Percentiles rank a stretch among this genome's conserved stretches.
These are phyloP conservation scores for Vanilla planifolia DNA, from an alignment of 106 monocot genomes.

Conservation along the genomic window DNA sequence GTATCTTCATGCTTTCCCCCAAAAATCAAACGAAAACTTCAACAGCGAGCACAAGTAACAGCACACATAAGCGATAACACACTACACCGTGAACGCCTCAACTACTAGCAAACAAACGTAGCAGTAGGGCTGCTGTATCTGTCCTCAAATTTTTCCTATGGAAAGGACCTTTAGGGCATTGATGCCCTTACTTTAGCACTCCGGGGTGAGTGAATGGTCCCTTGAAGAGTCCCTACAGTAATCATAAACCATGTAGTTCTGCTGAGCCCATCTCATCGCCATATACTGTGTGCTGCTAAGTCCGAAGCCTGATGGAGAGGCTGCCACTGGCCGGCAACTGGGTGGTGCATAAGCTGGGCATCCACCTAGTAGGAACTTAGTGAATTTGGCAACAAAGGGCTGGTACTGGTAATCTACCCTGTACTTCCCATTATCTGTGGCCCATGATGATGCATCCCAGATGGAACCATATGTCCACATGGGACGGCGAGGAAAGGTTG, in stretches of 20 bases:
- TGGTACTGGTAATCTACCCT: constrained; percentile 65
- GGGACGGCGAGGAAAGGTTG: constrained; percentile 56
- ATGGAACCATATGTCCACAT: constrained; percentile 91
- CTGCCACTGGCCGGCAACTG: constrained; percentile 33
- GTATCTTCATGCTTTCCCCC: too few species aligned
- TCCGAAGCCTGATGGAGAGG: constrained; percentile 34
- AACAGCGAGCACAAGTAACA: too few species aligned
- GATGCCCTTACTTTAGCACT: too few species aligned
- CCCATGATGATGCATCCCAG: constrained; percentile 87
- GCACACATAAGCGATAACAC: too few species aligned
- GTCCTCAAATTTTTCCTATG: too few species aligned
- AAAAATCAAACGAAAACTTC: too few species aligned
- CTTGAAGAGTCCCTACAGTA: constrained; percentile 63
- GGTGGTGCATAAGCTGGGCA: constrained; percentile 35
- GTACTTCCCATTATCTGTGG: constrained; percentile 71
- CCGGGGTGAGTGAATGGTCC: constrained; percentile 70
- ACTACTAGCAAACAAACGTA: too few species aligned
- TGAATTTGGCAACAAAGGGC: constrained; percentile 51
- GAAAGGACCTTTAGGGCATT: too few species aligned
- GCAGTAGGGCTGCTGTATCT: too few species aligned
- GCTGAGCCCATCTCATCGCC: constrained; percentile 70
- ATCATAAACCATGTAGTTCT: constrained; percentile 65
- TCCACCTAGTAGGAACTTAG: constrained; percentile 36
- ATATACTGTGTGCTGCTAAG: constrained; percentile 50
- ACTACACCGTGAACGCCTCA: too few species aligned